phyloP scores from a whole-genome alignment of 2,329 filamentous ascomycete species.

The Botrytis pseudocinerea region DNA sequence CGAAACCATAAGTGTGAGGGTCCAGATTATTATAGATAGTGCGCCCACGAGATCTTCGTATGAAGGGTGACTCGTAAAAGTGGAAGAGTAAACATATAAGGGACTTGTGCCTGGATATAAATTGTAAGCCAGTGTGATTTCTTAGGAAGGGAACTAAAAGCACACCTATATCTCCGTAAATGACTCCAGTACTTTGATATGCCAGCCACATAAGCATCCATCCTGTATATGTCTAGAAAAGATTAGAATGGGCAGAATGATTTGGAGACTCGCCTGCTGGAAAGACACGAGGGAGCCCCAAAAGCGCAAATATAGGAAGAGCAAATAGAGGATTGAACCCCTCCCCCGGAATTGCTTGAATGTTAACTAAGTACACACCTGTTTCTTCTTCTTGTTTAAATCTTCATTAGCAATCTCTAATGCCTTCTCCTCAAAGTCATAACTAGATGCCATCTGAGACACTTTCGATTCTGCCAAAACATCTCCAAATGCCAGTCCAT shows the following conservation, averaged over 20 bases:
- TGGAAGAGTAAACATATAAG: conserved; percentile 72
- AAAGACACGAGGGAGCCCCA: background rate
- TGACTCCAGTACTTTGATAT: conserved; percentile 66
- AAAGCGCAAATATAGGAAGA: background rate
- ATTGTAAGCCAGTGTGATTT: background rate
- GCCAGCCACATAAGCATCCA: conserved; percentile 49
- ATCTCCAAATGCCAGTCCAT: conserved; percentile 20
- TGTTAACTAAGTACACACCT: conserved; percentile 28
- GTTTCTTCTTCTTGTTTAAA: conserved; percentile 38
- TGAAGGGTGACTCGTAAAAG: conserved; percentile 57
- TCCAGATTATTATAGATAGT: conserved; percentile 69
- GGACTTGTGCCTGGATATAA: conserved; percentile 49
- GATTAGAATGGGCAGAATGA: background rate
- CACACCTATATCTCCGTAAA: conserved; percentile 69
- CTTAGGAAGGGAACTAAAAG: conserved; percentile 9
- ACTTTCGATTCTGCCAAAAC: conserved; percentile 25
- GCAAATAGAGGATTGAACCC: background rate
- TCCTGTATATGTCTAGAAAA: conserved; percentile 32
- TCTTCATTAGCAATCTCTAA: conserved; percentile 34
- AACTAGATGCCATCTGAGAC: conserved; percentile 29
- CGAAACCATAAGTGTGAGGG: conserved; percentile 67
- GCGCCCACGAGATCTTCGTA: conserved; percentile 63
- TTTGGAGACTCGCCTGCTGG: background rate
- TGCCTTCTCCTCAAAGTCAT: conserved; percentile 34
- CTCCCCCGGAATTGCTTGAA: background rate